Evolutionary conservation across 306 rosid species (phyloP).

Genomic region (Gynostemma pentaphyllum): DNA sequence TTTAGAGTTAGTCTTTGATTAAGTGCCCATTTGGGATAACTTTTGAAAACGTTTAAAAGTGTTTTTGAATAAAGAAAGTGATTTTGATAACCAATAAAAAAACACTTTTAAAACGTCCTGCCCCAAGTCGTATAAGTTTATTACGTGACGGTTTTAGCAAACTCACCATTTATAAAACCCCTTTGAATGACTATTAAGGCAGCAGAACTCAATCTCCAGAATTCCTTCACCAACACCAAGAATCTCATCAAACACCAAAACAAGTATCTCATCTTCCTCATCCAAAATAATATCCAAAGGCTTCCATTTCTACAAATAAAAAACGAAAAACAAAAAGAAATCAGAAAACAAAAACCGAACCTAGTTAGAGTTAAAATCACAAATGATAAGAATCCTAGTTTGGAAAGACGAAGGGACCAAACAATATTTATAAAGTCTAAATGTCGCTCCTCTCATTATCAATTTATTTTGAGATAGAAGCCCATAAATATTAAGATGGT

Average conservation of each 20-base stretch:
- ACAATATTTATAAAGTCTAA: no score
- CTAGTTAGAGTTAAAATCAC: neutral
- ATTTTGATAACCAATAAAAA: no score
- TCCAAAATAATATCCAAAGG: conserved; percentile 40
- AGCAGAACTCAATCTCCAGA: conserved; percentile 42
- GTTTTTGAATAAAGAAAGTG: no score
- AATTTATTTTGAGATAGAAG: no score
- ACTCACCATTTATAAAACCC: conserved; percentile 52
- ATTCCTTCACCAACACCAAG: conserved; percentile 43
- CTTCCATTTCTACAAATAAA: conserved; percentile 14
- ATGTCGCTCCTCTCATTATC: no score
- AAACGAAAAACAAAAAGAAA: neutral
- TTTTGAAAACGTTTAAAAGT: no score
- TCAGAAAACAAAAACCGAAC: neutral
- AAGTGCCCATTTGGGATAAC: no score
- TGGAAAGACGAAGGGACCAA: no score
- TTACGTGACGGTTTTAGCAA: neutral
- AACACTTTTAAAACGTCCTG: no score
- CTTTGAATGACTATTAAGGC: conserved; percentile 37
- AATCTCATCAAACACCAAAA: conserved; percentile 38
- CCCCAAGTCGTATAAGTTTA: no score
- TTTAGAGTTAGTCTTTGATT: neutral
- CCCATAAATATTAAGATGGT: no score
- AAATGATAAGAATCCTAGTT: no score
- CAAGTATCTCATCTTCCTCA: conserved; percentile 40